A percentile compares a stretch with the other conserved stretches of the same genome.
phyloP scores from a whole-genome alignment of 441 rosid genomes.

The Isatis lusitanica region DNA sequence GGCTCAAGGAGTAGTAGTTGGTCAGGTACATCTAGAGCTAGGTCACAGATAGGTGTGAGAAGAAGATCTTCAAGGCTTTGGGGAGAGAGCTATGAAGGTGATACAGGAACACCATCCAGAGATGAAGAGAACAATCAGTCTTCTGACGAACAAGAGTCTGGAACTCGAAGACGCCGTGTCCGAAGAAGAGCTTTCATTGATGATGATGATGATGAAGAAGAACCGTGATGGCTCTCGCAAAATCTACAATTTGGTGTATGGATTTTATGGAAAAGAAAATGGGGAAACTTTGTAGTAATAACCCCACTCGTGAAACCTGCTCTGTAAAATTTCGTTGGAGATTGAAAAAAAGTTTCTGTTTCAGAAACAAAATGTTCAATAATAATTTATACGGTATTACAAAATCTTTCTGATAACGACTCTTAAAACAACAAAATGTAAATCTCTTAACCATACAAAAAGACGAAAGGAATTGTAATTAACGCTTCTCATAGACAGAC shows the following conservation, averaged over 20 bases:
- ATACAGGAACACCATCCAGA: conserved; percentile 63
- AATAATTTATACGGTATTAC: conserved; percentile 9
- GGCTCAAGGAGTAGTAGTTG: conserved; percentile 71
- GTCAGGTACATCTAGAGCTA: conserved; percentile 69
- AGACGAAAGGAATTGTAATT: not conserved
- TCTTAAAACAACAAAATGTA: not conserved
- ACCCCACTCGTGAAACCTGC: conserved; percentile 16
- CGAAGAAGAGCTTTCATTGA: conserved; percentile 32
- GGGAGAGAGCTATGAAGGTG: conserved; percentile 82
- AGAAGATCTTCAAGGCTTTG: conserved; percentile 68
- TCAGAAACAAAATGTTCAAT: conserved; percentile 16
- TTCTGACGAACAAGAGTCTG: conserved; percentile 34
- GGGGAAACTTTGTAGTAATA: conserved; percentile 31
- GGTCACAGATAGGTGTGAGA: conserved; percentile 59
- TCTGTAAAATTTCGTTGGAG: conserved; percentile 26
- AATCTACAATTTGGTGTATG: conserved; percentile 16
- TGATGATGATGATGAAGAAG: conserved; percentile 30
- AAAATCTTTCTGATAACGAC: not conserved
- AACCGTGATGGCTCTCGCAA: conserved; percentile 6
- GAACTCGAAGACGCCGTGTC: conserved; percentile 30
- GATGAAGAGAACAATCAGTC: conserved; percentile 49
- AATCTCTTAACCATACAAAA: not conserved
- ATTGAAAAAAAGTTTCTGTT: conserved; percentile 6
- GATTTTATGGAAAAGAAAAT: conserved; percentile 1
- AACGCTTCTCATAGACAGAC: conserved; percentile 15